These are phyloP conservation scores for Scheffersomyces insectosa DNA, from an alignment of 1,139 yeast species.

Conservation along the genomic window DNA sequence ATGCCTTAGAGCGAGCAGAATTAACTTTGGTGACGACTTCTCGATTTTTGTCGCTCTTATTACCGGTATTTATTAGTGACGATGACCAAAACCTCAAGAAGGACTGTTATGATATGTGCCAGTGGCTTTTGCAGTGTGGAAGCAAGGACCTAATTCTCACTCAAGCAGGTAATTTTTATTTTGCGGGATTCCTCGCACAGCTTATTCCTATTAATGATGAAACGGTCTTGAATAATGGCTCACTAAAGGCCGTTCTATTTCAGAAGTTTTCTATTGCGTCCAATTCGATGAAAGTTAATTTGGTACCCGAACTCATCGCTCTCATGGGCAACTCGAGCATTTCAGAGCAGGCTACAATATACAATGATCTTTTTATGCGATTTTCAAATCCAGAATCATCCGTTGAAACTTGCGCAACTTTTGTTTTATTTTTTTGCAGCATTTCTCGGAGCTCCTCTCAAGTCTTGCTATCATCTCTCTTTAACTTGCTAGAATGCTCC, in stretches of 20 bases:
- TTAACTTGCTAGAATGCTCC: slow-evolving; percentile 44
- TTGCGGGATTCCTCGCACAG: slow-evolving; percentile 18
- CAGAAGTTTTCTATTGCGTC: slow-evolving; percentile 15
- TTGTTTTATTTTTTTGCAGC: slow-evolving; percentile 32
- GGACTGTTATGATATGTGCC: slow-evolving; percentile 36
- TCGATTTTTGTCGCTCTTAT: slow-evolving; percentile 18
- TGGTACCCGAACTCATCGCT: slow-evolving; percentile 9
- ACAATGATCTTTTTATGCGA: slow-evolving; percentile 28
- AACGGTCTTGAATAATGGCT: slow-evolving; percentile 8
- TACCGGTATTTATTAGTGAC: slow-evolving; percentile 9
- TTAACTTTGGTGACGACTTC: slow-evolving; percentile 28
- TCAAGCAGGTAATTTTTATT: slow-evolving; percentile 18
- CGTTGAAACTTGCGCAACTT: slow-evolving; percentile 42
- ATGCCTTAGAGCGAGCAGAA: slow-evolving; percentile 38
- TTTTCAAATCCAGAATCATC: slow-evolving; percentile 37
- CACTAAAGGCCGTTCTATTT: slow-evolving; percentile 12
- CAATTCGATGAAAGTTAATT: slow-evolving; percentile 17
- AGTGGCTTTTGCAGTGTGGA: slow-evolving; percentile 35
- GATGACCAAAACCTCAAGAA: slow-evolving; percentile 21
- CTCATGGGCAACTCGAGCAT: slow-evolving; percentile 5
- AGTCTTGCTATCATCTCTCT: slow-evolving; percentile 32
- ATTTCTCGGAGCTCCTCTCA: slow-evolving; percentile 31
- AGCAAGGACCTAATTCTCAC: slow-evolving; percentile 27
- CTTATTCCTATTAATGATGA: slow-evolving; percentile 12
- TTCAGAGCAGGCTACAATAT: slow-evolving; percentile 26